Base-by-base conservation (phyloP, 2,329 filamentous ascomycete genomes). In the Arthrinium phaeospermum region DNA sequence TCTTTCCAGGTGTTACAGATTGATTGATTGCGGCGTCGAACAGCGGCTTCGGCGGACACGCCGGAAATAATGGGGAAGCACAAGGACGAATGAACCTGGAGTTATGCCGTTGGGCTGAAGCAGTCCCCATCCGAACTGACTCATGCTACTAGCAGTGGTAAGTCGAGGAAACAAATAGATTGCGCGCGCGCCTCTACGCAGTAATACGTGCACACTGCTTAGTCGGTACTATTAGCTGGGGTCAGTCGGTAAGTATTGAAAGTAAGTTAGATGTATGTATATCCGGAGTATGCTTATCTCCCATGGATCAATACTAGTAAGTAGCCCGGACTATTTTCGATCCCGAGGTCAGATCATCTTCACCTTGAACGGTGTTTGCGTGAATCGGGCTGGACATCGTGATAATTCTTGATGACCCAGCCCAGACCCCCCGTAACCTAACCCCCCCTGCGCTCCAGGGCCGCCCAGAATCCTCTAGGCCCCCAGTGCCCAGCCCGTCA, bases 91-190 rank as follows among this genome's bases (percentile, higher is more conserved):
- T 3, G 24, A 53, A 30, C 24, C 49, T 57, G 51, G 51, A 57
- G 24, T 57, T 30, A 30, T 57, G 51, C 51, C 51, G 51, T 57
- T 57, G 51, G 51, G 51, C 51, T 57, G 51, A 34, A 34, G 27
- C 22, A 19, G 46, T n/a, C n/a, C n/a, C 46, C 51, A 16, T 16
- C 27, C 27, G 51, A 57, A 34, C 51, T 61, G 53, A 61, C 30
- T 61, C 53, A 37, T 61, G 30, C 1, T 41, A 37, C 37, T 10
- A 10, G 7, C 14, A 34, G n/a, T n/a, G 6, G 19, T 37, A 64
- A 19, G 57, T 64, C n/a, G 13, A 64, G 30, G 30, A 61, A 37
- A 61, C 53, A 41, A n/a, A 61, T 37, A 37, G 53, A 61, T 37
- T 61, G 53, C 2, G 8, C 53, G 8, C 53, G 7, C 47, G 30